Percentiles rank a stretch among this genome's conserved stretches.
Evolutionary conservation across 2,329 filamentous ascomycete species (phyloP).

Genomic region (Monosporascus sp.): DNA sequence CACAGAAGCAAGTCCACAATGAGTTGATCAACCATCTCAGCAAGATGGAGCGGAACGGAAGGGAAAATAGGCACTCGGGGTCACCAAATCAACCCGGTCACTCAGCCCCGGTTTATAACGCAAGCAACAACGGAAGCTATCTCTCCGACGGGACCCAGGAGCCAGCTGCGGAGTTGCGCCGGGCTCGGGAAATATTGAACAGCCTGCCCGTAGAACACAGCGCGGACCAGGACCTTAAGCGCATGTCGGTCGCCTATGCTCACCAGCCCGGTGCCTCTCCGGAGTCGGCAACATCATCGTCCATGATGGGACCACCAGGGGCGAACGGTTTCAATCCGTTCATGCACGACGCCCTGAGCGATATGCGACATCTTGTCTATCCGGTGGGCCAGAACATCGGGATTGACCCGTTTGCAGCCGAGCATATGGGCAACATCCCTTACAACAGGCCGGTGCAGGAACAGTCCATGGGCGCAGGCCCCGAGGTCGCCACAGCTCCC

Average conservation of each 20-base stretch:
- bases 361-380: conserved; percentile 70
- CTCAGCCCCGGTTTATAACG: conserved; percentile 35
- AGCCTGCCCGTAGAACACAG: conserved; percentile 47
- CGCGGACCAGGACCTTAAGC: conserved; percentile 50
- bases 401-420: conserved; percentile 90
- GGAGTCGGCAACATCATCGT: conserved; percentile 43
- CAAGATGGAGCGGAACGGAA: conserved; percentile 41
- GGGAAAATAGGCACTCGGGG: conserved; percentile 33
- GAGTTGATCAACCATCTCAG: conserved; percentile 54
- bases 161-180: conserved; percentile 45
- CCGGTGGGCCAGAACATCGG: conserved; percentile 86
- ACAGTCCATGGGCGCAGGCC: conserved; percentile 34
- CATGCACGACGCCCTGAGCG: conserved; percentile 50
- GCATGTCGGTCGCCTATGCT: conserved; percentile 42
- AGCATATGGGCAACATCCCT: conserved; percentile 91
- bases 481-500: conserved; percentile 30
- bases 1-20: conserved; percentile 51
- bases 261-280: conserved; percentile 48
- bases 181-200: conserved; percentile 52
- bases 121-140: conserved; percentile 31
- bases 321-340: conserved; percentile 34
- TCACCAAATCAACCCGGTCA: conserved; percentile 30
- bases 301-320: conserved; percentile 52
- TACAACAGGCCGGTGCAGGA: conserved; percentile 68
- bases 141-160: conserved; percentile 43